Conservation (phyloP, 306 rosid genomes). For the Hylodesmum podocarpum region DNA sequence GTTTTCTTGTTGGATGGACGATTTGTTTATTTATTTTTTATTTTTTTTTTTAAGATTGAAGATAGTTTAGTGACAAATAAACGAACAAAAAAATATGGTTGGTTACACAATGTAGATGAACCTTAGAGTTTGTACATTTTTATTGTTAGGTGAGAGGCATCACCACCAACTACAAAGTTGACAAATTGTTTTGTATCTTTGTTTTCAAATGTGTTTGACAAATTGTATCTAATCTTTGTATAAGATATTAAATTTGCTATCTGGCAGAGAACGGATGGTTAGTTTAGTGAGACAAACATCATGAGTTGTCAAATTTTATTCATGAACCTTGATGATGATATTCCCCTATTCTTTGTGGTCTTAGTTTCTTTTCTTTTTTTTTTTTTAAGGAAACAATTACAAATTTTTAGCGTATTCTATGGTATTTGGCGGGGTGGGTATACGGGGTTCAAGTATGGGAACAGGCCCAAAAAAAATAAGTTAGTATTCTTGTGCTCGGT, state of each 20-base stretch:
- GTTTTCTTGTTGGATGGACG: not conserved
- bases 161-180: not conserved
- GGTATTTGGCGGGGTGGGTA: too few relatives aligned
- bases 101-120: not conserved
- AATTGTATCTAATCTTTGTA: not conserved
- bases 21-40: too few relatives aligned
- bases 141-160: not conserved
- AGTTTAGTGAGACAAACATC: not conserved
- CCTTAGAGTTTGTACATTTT: not conserved
- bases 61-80: not conserved
- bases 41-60: not conserved
- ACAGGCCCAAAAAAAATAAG: too few relatives aligned
- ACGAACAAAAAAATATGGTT: not conserved
- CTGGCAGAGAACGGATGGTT: not conserved
- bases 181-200: not conserved
- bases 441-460: too few relatives aligned
- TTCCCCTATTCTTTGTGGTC: not conserved
- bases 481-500: too few relatives aligned
- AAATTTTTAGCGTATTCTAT: too few relatives aligned
- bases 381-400: not conserved
- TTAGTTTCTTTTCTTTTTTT: not conserved
- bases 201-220: not conserved
- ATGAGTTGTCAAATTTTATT: not conserved
- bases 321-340: not conserved
- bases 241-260: not conserved